Evolutionary conservation across 1,139 yeast species (phyloP).

Genomic region (Wickerhamomyces sp.): DNA sequence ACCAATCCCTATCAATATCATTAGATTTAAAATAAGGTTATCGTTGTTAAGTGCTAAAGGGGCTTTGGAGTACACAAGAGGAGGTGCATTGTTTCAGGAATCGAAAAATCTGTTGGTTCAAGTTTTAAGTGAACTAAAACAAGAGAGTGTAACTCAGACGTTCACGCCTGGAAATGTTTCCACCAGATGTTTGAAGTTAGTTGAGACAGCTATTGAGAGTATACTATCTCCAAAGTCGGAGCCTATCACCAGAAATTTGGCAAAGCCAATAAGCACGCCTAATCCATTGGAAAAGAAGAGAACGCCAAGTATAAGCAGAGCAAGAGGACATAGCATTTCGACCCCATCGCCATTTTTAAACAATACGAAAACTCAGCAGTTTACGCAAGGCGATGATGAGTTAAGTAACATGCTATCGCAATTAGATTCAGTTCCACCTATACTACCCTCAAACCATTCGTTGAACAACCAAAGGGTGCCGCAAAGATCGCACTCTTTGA

Average conservation of each 20-base stretch:
- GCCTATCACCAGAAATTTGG: too few species aligned
- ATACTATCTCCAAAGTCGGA: conserved; percentile 30
- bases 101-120: conserved; percentile 52
- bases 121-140: conserved; percentile 44
- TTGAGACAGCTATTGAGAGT: conserved; percentile 56
- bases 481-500: neutral
- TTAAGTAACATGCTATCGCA: conserved; percentile 23
- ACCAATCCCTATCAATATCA: conserved; percentile 69
- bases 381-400: conserved; percentile 9
- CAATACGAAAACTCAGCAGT: neutral
- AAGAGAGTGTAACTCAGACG: conserved; percentile 43
- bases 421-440: conserved; percentile 22
- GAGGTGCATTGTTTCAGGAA: conserved; percentile 74
- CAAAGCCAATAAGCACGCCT: too few species aligned
- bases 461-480: conserved; percentile 6
- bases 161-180: conserved; percentile 56
- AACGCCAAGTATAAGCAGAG: conserved; percentile 1
- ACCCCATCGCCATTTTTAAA: neutral
- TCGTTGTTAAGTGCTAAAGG: conserved; percentile 74
- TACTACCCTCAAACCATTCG: conserved; percentile 14
- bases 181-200: conserved; percentile 46
- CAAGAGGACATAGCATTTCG: neutral
- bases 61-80: conserved; percentile 75
- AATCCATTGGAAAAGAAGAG: conserved; percentile 1
- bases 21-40: conserved; percentile 64